Conservation (phyloP, 208 protist genomes). For the Wallacemonas rigidus region DNA sequence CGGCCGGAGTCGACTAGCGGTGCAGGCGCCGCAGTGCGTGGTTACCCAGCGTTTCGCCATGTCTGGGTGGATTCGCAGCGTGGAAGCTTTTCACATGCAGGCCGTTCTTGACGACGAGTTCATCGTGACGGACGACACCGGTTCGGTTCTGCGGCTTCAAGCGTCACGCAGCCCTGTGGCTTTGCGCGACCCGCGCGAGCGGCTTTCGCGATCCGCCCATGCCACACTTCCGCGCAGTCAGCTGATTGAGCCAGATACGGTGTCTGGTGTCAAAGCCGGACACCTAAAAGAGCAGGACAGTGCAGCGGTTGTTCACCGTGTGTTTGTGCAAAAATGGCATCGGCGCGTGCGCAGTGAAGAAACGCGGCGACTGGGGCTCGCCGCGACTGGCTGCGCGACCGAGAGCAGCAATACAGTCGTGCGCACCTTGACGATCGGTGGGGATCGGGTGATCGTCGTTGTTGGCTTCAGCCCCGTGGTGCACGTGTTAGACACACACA, state of each 20-base stretch:
- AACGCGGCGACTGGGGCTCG: conserved; percentile 12
- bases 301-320: background rate
- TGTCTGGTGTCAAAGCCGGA: too few relatives aligned
- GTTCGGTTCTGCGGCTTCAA: conserved; percentile 32
- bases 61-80: conserved; percentile 43
- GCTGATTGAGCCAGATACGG: too few relatives aligned
- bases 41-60: conserved; percentile 34
- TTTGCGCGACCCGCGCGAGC: too few relatives aligned
- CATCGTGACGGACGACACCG: conserved; percentile 34
- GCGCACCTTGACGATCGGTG: conserved; percentile 34
- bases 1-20: background rate
- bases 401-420: conserved; percentile 33
- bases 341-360: conserved; percentile 21
- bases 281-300: background rate
- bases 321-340: conserved; percentile 7
- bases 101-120: conserved; percentile 41
- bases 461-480: conserved; percentile 44
- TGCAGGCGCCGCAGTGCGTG: background rate
- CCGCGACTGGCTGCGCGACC: background rate
- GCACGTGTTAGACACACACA: conserved; percentile 33
- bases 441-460: conserved; percentile 29
- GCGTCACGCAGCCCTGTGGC: background rate
- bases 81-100: conserved; percentile 27
- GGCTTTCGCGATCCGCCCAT: too few relatives aligned
- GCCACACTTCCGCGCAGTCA: too few relatives aligned